A percentile compares a stretch with the other conserved stretches of the same genome.
These are phyloP conservation scores for Yamadazyma mexicana DNA, from an alignment of 1,139 yeast species.

Conservation along the genomic window DNA sequence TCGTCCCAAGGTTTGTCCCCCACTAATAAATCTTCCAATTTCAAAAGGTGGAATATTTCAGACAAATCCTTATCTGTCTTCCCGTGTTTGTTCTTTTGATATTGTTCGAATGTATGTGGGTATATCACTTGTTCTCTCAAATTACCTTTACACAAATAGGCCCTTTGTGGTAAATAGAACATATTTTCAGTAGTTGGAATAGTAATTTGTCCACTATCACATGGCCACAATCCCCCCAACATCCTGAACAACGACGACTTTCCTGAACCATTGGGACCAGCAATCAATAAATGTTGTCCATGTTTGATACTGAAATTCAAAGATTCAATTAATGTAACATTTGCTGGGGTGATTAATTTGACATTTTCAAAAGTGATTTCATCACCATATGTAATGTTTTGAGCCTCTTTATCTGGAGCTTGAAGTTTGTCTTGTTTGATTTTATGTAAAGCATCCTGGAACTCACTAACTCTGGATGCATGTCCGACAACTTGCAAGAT, in stretches of 20 bases:
- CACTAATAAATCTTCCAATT: constrained; percentile 55
- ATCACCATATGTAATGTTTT: constrained; percentile 44
- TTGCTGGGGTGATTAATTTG: constrained; percentile 81
- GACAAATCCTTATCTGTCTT: constrained; percentile 63
- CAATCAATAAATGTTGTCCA: constrained; percentile 85
- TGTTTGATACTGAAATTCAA: constrained; percentile 71
- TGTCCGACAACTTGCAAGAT: constrained; percentile 85
- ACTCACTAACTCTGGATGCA: constrained; percentile 71
- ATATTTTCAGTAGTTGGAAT: constrained; percentile 72
- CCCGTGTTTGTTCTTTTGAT: constrained; percentile 37
- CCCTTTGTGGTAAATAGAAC: constrained; percentile 90
- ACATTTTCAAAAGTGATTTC: constrained; percentile 71
- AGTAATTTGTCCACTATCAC: constrained; percentile 59
- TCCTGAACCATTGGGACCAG: constrained; percentile 96
- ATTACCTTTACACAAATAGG: constrained; percentile 73
- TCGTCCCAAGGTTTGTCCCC: constrained; percentile 55
- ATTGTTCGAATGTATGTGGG: constrained; percentile 71
- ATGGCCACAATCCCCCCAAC: constrained; percentile 93
- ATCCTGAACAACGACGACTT: constrained; percentile 88
- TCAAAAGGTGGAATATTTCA: constrained; percentile 59
- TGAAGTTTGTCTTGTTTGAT: constrained; percentile 33
- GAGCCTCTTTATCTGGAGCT: constrained; percentile 20
- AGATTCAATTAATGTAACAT: constrained; percentile 67
- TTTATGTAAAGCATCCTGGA: constrained; percentile 62
- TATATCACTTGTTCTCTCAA: constrained; percentile 87